phyloP scores from a whole-genome alignment of 169 alveolate genomes.

The Cystoisospora suis region DNA sequence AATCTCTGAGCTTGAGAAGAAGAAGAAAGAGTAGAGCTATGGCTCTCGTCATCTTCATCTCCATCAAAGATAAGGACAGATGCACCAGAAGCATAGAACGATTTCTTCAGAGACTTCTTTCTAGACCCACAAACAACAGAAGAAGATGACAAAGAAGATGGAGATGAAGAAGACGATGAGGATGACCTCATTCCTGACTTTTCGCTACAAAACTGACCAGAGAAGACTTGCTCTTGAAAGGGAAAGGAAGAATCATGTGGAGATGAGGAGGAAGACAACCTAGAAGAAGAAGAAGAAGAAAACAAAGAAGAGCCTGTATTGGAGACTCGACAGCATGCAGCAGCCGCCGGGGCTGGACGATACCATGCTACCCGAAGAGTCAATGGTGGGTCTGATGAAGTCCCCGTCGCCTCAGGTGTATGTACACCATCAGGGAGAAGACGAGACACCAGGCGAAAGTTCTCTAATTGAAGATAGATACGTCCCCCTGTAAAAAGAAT shows the following conservation, averaged over 20 bases:
- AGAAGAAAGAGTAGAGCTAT: no score
- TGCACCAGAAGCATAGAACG: not conserved
- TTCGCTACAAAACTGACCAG: no score
- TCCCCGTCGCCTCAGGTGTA: not conserved
- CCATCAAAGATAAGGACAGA: not conserved
- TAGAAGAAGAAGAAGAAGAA: no score
- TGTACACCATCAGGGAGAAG: not conserved
- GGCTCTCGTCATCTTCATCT: not conserved
- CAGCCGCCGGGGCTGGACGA: slow-evolving; percentile 17
- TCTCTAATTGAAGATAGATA: slow-evolving; percentile 1
- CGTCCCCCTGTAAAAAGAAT: not conserved
- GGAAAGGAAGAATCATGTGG: no score
- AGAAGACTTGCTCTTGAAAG: no score
- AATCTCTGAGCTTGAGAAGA: no score
- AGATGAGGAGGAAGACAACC: no score
- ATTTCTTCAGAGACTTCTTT: not conserved
- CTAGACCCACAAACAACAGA: not conserved
- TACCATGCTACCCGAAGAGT: slow-evolving; percentile 10
- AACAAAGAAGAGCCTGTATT: no score
- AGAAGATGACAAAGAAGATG: no score
- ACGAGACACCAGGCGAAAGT: not conserved
- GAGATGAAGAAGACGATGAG: no score
- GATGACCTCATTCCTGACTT: no score
- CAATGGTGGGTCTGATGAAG: not conserved
- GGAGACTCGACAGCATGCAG: not conserved